These are phyloP conservation scores for Pelargonium australe DNA, from an alignment of 441 rosid species.

Conservation along the genomic window DNA sequence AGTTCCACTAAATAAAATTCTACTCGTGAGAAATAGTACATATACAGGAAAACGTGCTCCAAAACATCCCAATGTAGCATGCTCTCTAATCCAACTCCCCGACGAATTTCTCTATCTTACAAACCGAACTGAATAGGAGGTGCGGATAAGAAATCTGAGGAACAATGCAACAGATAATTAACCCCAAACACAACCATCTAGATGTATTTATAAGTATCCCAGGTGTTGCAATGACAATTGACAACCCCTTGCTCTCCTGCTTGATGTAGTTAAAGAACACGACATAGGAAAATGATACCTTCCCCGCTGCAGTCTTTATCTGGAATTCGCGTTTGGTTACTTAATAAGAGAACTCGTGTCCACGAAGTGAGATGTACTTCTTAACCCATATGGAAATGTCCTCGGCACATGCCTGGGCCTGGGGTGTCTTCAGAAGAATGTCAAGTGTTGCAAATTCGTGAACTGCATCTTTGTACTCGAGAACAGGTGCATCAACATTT, in stretches of 20 bases:
- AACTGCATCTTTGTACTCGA: constrained; percentile 89
- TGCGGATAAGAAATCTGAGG: constrained; percentile 5
- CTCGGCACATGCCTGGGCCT: constrained; percentile 86
- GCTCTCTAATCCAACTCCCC: constrained; percentile 30
- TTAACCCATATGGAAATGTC: constrained; percentile 91
- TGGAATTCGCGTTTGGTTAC: constrained; percentile 5
- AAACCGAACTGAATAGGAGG: constrained; percentile 21
- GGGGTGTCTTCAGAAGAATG: constrained; percentile 78
- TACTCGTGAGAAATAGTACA: constrained; percentile 23
- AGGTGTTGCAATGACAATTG: not conserved
- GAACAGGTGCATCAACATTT: constrained; percentile 82
- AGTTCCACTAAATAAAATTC: constrained; percentile 15
- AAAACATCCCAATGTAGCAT: constrained; percentile 27
- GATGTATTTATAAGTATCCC: not conserved
- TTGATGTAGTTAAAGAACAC: constrained; percentile 7
- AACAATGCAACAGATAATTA: not conserved
- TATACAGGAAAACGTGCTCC: constrained; percentile 29
- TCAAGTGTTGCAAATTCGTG: constrained; percentile 93
- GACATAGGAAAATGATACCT: not conserved
- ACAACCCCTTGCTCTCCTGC: not conserved
- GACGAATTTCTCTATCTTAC: constrained; percentile 33
- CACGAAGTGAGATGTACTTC: constrained; percentile 75
- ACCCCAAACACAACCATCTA: not conserved
- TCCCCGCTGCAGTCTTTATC: too few relatives aligned
- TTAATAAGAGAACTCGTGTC: constrained; percentile 85